These are phyloP conservation scores for Microcos paniculata DNA, from an alignment of 345 rosid genomes.

Conservation along the genomic window DNA sequence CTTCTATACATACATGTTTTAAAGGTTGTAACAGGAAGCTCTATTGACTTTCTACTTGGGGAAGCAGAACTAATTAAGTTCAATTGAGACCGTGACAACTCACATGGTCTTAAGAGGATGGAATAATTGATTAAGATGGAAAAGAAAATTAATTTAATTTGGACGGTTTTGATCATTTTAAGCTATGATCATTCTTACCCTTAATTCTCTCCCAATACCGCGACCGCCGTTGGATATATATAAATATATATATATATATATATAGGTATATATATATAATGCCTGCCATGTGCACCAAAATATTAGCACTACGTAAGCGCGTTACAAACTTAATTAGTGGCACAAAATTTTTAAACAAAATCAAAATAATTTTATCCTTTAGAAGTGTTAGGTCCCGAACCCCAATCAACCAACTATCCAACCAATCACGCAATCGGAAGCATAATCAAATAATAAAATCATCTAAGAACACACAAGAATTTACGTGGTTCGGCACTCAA, in stretches of 20 bases:
- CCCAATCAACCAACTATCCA: no score
- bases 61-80: not conserved
- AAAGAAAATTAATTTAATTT: slow-evolving; percentile 19
- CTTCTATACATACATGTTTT: not conserved
- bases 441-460: no score
- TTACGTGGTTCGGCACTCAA: no score
- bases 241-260: no score
- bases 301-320: not conserved
- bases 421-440: no score
- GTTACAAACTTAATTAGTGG: not conserved
- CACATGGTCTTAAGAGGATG: not conserved
- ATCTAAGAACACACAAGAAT: no score
- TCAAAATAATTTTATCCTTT: no score
- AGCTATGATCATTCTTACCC: not conserved
- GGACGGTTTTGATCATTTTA: slow-evolving; percentile 31
- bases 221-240: slow-evolving; percentile 20
- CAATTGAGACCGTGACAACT: not conserved
- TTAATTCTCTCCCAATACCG: not conserved
- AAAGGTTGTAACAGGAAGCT: not conserved
- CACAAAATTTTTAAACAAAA: no score
- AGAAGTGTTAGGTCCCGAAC: no score
- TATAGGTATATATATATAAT: not conserved
- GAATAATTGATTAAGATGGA: not conserved
- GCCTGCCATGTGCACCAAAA: slow-evolving; percentile 10
- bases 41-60: slow-evolving; percentile 7